Evolutionary conservation across 1,139 yeast species (phyloP).

Genomic region (Debaryomyces nepalensis): DNA sequence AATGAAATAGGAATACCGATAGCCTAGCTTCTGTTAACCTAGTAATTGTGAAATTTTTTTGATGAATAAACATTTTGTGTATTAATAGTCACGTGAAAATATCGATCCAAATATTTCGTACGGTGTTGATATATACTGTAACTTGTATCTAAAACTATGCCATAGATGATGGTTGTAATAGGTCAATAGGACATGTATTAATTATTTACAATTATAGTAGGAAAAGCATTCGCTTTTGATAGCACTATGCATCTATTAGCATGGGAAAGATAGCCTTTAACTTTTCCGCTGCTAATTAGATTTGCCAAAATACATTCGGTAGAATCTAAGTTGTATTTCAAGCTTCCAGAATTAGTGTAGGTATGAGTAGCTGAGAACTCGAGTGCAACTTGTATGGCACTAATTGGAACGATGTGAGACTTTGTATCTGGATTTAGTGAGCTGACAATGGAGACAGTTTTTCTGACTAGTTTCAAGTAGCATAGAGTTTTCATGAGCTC

Average conservation of each 20-base stretch:
- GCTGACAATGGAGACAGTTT: slow-evolving; percentile 43
- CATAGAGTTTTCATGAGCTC: slow-evolving; percentile 58
- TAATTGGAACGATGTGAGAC: slow-evolving; percentile 49
- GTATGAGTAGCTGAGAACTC: slow-evolving; percentile 35
- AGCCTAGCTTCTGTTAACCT: background rate
- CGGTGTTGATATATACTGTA: background rate
- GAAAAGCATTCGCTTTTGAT: slow-evolving; percentile 78
- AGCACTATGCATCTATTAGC: slow-evolving; percentile 73
- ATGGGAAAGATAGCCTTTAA: slow-evolving; percentile 87
- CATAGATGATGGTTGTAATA: too few species aligned
- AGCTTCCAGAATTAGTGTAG: slow-evolving; percentile 13
- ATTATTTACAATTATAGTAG: slow-evolving; percentile 27
- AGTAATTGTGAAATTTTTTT: slow-evolving; percentile 13
- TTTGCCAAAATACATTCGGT: slow-evolving; percentile 76
- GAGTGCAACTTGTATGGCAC: slow-evolving; percentile 53
- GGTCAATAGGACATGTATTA: background rate
- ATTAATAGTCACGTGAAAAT: slow-evolving; percentile 6
- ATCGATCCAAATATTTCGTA: too few species aligned
- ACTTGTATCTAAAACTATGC: background rate
- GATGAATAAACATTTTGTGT: slow-evolving; percentile 11
- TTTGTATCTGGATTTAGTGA: slow-evolving; percentile 34
- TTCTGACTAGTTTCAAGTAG: slow-evolving; percentile 56
- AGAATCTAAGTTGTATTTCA: slow-evolving; percentile 44
- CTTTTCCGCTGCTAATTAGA: slow-evolving; percentile 60
- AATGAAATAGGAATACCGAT: slow-evolving; percentile 1